phyloP scores from a whole-genome alignment of 306 rosid species.

The Quercus mongolica region DNA sequence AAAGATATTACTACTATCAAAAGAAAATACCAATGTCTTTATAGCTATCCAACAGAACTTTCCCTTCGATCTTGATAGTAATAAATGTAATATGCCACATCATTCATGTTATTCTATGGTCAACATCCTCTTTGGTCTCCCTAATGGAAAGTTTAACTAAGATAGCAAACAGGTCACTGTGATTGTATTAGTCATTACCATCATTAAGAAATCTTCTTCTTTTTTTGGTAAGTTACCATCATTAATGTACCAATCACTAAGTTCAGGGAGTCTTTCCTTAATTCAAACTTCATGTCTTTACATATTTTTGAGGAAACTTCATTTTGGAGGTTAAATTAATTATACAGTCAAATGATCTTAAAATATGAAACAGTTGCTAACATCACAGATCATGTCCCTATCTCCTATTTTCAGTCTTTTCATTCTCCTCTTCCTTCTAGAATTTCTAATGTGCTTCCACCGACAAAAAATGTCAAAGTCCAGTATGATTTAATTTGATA shows the following conservation, averaged over 20 bases:
- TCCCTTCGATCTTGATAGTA: neutral
- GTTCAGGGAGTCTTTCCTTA: neutral
- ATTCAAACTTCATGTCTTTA: neutral
- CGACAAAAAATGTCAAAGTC: neutral
- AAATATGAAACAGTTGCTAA: neutral
- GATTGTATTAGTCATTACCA: neutral
- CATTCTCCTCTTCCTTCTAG: neutral
- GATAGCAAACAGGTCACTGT: neutral
- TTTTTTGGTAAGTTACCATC: too few relatives aligned
- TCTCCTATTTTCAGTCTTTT: constrained; percentile 7
- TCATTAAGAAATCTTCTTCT: neutral
- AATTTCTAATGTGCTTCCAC: neutral
- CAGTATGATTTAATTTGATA: neutral
- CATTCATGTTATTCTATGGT: neutral
- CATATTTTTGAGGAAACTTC: neutral
- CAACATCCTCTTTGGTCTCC: neutral
- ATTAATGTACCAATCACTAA: neutral
- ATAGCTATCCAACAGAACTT: neutral
- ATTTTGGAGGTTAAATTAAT: neutral
- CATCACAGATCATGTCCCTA: neutral
- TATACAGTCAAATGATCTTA: neutral
- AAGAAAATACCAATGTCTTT: neutral
- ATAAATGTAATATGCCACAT: neutral
- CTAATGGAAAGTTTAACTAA: neutral
- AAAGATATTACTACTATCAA: neutral